Conservation (phyloP, 139 green algal genomes). For the Nannochloris sp. region DNA sequence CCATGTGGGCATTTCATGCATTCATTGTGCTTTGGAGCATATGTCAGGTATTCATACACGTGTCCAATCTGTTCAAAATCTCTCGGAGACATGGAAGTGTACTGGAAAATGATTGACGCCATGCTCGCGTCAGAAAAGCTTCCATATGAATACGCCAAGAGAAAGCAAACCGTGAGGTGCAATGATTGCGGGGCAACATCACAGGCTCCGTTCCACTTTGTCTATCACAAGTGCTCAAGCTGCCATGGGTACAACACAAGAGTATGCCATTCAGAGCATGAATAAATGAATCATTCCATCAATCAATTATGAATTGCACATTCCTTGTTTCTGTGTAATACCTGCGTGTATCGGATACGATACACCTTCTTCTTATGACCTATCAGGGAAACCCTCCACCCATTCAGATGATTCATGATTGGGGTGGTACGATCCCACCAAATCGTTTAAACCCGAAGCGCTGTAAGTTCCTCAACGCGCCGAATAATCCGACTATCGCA, state of each 20-base stretch:
- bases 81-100: slow-evolving; percentile 92
- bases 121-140: slow-evolving; percentile 62
- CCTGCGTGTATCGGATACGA: neutral
- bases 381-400: too few species aligned
- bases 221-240: slow-evolving; percentile 84
- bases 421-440: too few species aligned
- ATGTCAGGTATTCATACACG: slow-evolving; percentile 83
- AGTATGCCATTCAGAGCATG: slow-evolving; percentile 19
- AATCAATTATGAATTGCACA: neutral
- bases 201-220: slow-evolving; percentile 82
- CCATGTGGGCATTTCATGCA: slow-evolving; percentile 97
- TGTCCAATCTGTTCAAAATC: slow-evolving; percentile 93
- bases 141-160: slow-evolving; percentile 51
- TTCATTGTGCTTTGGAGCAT: slow-evolving; percentile 81
- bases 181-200: slow-evolving; percentile 75
- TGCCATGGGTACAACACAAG: slow-evolving; percentile 92
- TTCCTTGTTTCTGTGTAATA: neutral
- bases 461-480: too few species aligned
- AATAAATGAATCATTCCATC: neutral
- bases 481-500: too few species aligned
- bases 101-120: slow-evolving; percentile 90
- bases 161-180: slow-evolving; percentile 79
- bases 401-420: too few species aligned
- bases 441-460: too few species aligned
- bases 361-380: too few species aligned